Evolutionary conservation across 176 grass and related monocot genomes (phyloP), one percentile per base, ranked within the genome.

Genomic region (Eleusine indica): DNA sequence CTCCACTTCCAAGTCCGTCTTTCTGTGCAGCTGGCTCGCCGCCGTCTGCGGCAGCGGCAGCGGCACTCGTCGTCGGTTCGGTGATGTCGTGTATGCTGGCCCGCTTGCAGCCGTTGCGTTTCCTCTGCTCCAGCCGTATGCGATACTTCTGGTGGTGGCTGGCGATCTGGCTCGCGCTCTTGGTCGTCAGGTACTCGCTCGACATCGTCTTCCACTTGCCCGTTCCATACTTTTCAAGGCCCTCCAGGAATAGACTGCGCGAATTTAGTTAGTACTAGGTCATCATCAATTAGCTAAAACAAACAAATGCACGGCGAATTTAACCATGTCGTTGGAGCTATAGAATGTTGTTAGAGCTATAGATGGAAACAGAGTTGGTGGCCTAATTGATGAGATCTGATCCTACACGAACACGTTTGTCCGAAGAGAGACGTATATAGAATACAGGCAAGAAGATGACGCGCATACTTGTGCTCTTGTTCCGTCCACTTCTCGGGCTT

Each of bases 11-110:
- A 30, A 32, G 71, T 15, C 49, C 46, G 8, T 22, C 44, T 16
- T 30, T 17, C 25, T 4, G 6, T 9, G 25, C 47, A 19, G 48
- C 40, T 16, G 43, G 3, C 7, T 17, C 69, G 2, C 7, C 9
- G 3, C 3, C 82, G 12, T 3, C 51, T 66, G 4, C 13, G 18
- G 12, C 7, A 1, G 6, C 67, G 3, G 6, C 67, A 14, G 41
- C 17, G 3, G 52, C 7, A 6, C 21, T 60, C 7, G 57, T 57
- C 18, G 29, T 39, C 4, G 16, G 66, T 9, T 43, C n/a, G 28
- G 62, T 73, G 57, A 83, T 83, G 38, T 83, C 86, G 70, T 88
- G 86, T 16, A 88, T 88, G 80, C 74, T 88, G 30, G 17, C 13
- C 4, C 86, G 57, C 86, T 73, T 88, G 80, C 80, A 88, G 46